A percentile compares a stretch with the other conserved stretches of the same genome.
Conservation (phyloP, 345 rosid species). For the Brassica cretica region DNA sequence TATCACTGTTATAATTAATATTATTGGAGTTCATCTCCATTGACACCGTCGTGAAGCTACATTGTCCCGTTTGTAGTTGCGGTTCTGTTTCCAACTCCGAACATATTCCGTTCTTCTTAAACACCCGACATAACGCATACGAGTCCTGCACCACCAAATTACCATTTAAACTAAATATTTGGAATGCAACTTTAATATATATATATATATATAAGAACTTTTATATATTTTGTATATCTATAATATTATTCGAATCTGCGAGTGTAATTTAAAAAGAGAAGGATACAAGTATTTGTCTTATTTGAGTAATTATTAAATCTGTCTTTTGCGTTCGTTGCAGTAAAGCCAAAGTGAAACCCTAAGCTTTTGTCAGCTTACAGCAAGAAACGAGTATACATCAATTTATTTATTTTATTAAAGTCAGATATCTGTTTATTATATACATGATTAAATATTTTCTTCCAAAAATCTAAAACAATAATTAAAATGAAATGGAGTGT, state of each 20-base stretch:
- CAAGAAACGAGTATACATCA: conserved; percentile 63
- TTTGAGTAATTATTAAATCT: conserved; percentile 21
- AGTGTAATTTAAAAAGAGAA: neutral
- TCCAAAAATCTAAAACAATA: no score
- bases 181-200: neutral
- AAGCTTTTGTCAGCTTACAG: conserved; percentile 42
- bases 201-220: no score
- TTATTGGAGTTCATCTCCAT: conserved; percentile 44
- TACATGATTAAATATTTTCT: no score
- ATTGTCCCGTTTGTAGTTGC: conserved; percentile 47
- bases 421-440: neutral
- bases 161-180: neutral
- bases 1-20: conserved; percentile 28
- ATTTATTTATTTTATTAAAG: neutral
- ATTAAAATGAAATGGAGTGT: no score
- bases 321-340: conserved; percentile 48
- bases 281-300: conserved; percentile 10
- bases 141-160: conserved; percentile 55
- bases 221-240: conserved; percentile 14
- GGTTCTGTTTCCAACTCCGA: conserved; percentile 65
- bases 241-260: neutral
- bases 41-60: conserved; percentile 43
- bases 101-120: conserved; percentile 88
- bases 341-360: conserved; percentile 47
- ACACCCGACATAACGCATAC: conserved; percentile 87